Conservation (phyloP, 805 yeast genomes). For the Ogataea paradorogensis region DNA sequence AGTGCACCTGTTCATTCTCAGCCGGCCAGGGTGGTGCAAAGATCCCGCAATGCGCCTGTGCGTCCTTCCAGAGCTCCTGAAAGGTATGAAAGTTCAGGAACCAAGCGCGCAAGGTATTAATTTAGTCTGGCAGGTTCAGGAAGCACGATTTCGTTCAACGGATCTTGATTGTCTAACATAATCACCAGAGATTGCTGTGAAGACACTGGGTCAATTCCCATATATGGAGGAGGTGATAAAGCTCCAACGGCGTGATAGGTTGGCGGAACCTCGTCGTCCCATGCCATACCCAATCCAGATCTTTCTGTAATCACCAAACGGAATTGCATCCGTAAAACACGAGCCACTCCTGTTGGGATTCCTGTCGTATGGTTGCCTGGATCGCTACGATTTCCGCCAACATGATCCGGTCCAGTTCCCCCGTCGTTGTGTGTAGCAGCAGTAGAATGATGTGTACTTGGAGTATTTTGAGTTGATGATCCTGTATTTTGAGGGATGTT, state of each 20-base stretch:
- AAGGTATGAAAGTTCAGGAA: conserved; percentile 1
- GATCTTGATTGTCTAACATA: conserved; percentile 16
- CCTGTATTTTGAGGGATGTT: conserved; percentile 3
- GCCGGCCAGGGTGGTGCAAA: background rate
- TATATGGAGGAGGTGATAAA: conserved; percentile 84
- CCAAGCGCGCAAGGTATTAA: conserved; percentile 7
- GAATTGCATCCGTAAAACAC: conserved; percentile 94
- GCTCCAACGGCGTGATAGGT: conserved; percentile 82
- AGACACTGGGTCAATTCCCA: conserved; percentile 29
- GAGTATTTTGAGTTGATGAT: conserved; percentile 1
- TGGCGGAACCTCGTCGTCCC: conserved; percentile 99
- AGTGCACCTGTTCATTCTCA: conserved; percentile 1
- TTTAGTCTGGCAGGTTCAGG: conserved; percentile 14
- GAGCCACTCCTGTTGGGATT: conserved; percentile 90
- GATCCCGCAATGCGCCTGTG: conserved; percentile 1
- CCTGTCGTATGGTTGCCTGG: conserved; percentile 43
- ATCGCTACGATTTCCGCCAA: conserved; percentile 28
- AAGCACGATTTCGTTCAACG: conserved; percentile 15
- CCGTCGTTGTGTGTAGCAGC: conserved; percentile 21
- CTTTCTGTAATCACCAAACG: conserved; percentile 80
- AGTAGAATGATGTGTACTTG: conserved; percentile 4
- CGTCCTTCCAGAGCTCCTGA: background rate
- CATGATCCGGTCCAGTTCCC: conserved; percentile 33
- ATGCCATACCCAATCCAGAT: conserved; percentile 92
- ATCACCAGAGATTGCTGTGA: conserved; percentile 21